Conservation (phyloP, 2,329 filamentous ascomycete species). For the Penicillium sp. region DNA sequence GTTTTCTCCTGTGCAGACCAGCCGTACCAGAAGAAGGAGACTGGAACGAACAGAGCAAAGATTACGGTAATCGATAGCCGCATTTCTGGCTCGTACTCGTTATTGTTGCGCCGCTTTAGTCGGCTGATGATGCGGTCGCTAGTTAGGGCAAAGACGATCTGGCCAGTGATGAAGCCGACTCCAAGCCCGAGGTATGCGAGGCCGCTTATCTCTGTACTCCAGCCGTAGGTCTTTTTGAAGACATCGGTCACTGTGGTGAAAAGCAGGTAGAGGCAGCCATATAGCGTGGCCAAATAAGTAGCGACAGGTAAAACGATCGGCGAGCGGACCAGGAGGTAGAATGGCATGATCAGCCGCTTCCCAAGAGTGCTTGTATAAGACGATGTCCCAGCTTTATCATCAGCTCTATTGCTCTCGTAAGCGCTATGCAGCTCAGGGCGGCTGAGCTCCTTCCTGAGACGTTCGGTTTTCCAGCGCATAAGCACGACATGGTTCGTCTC, state of each 20-base stretch:
- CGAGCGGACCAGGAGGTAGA: constrained; percentile 15
- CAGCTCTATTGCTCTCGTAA: constrained; percentile 15
- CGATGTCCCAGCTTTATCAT: not conserved
- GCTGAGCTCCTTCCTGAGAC: constrained; percentile 17
- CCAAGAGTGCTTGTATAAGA: not conserved
- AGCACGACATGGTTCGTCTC: constrained; percentile 25
- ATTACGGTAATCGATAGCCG: constrained; percentile 60
- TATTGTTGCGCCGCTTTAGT: constrained; percentile 39
- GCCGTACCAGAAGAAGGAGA: constrained; percentile 62
- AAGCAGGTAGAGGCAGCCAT: constrained; percentile 20
- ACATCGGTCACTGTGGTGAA: constrained; percentile 20
- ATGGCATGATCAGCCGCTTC: constrained; percentile 1
- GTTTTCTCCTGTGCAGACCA: constrained; percentile 57
- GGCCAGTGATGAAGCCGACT: constrained; percentile 44
- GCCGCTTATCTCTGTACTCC: constrained; percentile 14
- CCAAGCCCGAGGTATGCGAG: constrained; percentile 54
- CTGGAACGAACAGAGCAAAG: constrained; percentile 57
- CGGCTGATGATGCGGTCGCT: constrained; percentile 36
- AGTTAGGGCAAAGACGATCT: constrained; percentile 40
- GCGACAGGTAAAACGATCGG: constrained; percentile 18
- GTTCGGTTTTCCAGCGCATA: constrained; percentile 19
- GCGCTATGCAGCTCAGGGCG: constrained; percentile 22
- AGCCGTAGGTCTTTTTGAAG: constrained; percentile 19
- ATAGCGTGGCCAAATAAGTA: constrained; percentile 16
- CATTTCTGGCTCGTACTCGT: constrained; percentile 51